A percentile compares a stretch with the other conserved stretches of the same genome.
Conservation (phyloP, 176 grass and related monocot genomes). For the Thalia dealbata region DNA sequence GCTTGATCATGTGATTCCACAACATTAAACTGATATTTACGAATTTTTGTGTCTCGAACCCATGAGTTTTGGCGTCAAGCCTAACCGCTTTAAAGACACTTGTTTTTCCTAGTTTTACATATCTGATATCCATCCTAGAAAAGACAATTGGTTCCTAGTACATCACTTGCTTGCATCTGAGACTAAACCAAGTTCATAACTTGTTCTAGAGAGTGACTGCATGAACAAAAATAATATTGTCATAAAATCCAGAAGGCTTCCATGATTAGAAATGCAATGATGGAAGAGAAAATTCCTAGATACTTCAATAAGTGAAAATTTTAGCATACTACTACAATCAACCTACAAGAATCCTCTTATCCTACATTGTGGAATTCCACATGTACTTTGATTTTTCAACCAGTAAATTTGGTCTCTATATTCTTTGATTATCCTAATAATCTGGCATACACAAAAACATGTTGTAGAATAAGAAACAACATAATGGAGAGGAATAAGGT, state of each 20-base stretch:
- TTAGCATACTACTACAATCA: neutral
- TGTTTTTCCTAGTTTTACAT: too few relatives aligned
- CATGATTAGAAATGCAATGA: neutral
- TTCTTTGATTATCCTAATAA: neutral
- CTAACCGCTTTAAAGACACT: too few relatives aligned
- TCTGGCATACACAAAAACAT: neutral
- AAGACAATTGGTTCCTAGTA: neutral
- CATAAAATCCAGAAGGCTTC: neutral
- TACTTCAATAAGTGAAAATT: neutral
- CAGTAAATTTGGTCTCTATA: neutral
- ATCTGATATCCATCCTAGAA: neutral
- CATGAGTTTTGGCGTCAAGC: too few relatives aligned
- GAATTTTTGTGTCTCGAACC: too few relatives aligned
- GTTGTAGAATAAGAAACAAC: neutral
- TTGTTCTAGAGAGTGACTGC: neutral
- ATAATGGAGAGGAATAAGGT: neutral
- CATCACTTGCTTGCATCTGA: neutral
- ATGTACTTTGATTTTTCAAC: neutral
- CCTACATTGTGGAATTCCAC: neutral
- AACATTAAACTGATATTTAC: neutral
- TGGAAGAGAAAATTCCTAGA: neutral
- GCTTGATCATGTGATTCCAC: neutral
- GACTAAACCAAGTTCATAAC: neutral
- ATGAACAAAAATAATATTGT: neutral
- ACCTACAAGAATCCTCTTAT: neutral